Evolutionary conservation across 495 filamentous ascomycete genomes (phyloP), one percentile per base, ranked within the genome.

Genomic region (Lasiosphaeria ovina): DNA sequence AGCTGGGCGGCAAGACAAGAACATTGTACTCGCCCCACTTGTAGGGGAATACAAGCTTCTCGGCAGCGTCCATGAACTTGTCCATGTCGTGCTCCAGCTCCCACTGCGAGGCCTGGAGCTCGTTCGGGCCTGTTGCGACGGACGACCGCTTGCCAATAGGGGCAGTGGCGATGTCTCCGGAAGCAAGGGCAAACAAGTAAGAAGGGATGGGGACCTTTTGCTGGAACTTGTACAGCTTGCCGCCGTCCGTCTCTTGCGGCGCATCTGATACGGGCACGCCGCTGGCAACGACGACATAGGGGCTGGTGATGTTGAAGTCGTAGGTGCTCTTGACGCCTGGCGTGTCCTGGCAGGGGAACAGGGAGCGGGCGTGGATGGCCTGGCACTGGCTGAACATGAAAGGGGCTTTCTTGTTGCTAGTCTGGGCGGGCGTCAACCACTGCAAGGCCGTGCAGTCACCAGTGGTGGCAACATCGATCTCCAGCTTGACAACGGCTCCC

Each of bases 351-450:
- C 92, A 97, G 11, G 94, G 94, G 73, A 97, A 96, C 56, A 97
- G 81, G 31, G 91, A 96, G 53, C 93, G 84, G 33, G 89, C 90
- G 66, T 97, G 90, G 64, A 98, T 98, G 44, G 93, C 92, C 77
- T 98, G 93, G 74, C 92, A 96, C 83, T 98, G 93, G 42, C 90
- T 93, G 80, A 97, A 97, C 87, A 97, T 94, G 71, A 97, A 97
- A 7, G 93, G 93, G 65, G 91, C 87, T 66, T 93, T 92, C 73
- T 89, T 91, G 79, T 94, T 96, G 50, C 87, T 89, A 3, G 93
- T 97, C 77, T 98, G 93, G 31, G 87, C 86, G 7, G 91, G 89
- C 0, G 87, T 91, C 73, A 98, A 77, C 93, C 93, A 98, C 75
- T 96, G 93, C 52, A 97, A 79, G 0, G 93, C 93, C 6, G 92